phyloP scores from a whole-genome alignment of 805 yeast species.

The Clavispora fructus region DNA sequence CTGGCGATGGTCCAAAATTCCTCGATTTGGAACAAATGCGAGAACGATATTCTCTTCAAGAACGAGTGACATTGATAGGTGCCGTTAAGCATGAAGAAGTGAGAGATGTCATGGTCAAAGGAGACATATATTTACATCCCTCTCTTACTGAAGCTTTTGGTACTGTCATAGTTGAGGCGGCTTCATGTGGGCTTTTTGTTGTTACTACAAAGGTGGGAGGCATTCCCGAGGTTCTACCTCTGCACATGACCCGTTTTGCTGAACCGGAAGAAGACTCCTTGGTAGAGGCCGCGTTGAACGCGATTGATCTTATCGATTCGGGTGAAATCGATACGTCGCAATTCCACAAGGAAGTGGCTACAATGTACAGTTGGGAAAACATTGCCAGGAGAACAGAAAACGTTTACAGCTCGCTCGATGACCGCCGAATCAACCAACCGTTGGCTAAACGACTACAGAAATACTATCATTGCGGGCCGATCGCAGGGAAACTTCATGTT shows the following conservation, averaged over 20 bases:
- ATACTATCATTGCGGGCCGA: slow-evolving; percentile 66
- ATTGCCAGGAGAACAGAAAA: slow-evolving; percentile 81
- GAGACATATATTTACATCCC: slow-evolving; percentile 91
- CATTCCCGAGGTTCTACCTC: slow-evolving; percentile 92
- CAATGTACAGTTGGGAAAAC: slow-evolving; percentile 89
- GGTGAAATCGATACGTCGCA: slow-evolving; percentile 61
- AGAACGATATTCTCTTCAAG: slow-evolving; percentile 79
- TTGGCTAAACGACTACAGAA: slow-evolving; percentile 55
- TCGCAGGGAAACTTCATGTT: slow-evolving; percentile 83
- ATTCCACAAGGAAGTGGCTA: slow-evolving; percentile 72
- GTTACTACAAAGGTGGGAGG: slow-evolving; percentile 98
- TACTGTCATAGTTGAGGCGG: slow-evolving; percentile 95
- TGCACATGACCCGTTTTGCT: slow-evolving; percentile 89
- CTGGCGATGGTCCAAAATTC: slow-evolving; percentile 96
- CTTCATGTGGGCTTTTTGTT: slow-evolving; percentile 87
- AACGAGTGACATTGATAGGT: slow-evolving; percentile 80
- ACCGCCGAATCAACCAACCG: slow-evolving; percentile 42
- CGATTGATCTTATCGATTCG: slow-evolving; percentile 54
- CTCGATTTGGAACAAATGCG: slow-evolving; percentile 94
- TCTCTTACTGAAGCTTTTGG: slow-evolving; percentile 97
- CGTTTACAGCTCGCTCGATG: slow-evolving; percentile 58
- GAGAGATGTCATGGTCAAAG: slow-evolving; percentile 85
- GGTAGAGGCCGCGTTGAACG: slow-evolving; percentile 65
- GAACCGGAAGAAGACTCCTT: slow-evolving; percentile 82
- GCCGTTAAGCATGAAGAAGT: slow-evolving; percentile 90